Base-by-base conservation (phyloP, 2,329 filamentous ascomycete genomes). In the Claviceps sorghi region DNA sequence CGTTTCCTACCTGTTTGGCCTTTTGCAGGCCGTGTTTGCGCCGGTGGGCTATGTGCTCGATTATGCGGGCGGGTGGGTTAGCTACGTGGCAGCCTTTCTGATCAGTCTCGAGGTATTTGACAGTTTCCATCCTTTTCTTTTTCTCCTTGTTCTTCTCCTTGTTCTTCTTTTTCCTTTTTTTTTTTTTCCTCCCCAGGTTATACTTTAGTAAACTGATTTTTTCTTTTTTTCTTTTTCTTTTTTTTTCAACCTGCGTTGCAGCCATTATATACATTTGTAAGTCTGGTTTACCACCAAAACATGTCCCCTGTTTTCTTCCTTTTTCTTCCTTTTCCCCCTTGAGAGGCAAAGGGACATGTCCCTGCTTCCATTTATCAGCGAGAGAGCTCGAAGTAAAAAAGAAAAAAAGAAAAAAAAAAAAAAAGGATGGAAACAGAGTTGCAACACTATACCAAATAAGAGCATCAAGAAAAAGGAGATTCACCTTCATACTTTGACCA, bases 211-310 rank as follows among this genome's bases (percentile, higher is more conserved):
- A 3, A 26, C 10, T 22, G n/a, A 13, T 13, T 5, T 42, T n/a
- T 17, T 44, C 29, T 26, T 17, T 44, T 44, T 44, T 29, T 11
- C 21, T n/a, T n/a, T 10, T 11, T 21, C 40, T n/a, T 22, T 26
- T 44, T 13, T 26, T 26, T 44, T 44, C 2, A 5, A 15, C 22
- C 21, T 13, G 10, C 21, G 5, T 17, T 29, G 1, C 17, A 72
- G 70, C 68, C 70, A 3, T 51, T 73, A 4, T 73, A 73, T 50
- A 69, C 64, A 3, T 73, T 70, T 59, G 71, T 73, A 60, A 55
- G 69, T 22, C n/a, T 11, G 11, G 11, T 17, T 30, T 15, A 4
- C 3, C 9, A 13, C 3, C 13, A 15, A 13, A 38, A 43, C 21
- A 43, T 2, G 8, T n/a, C 40, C 13, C 8, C 32, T 26, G 6